phyloP scores from a whole-genome alignment of 2,329 filamentous ascomycete species.

The Calonectria pseudoturangicola region DNA sequence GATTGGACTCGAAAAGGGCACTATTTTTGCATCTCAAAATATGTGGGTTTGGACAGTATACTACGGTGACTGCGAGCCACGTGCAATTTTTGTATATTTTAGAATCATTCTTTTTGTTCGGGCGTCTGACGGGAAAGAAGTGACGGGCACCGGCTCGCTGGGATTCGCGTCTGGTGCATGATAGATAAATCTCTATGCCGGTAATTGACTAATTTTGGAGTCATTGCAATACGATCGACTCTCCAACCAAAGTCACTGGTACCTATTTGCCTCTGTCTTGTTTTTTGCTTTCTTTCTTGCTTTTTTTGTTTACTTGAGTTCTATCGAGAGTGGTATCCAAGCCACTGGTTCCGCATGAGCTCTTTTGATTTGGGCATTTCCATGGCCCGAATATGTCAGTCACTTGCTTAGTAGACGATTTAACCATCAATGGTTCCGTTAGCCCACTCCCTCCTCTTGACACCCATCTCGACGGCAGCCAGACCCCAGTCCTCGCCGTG shows the following conservation, averaged over 20 bases:
- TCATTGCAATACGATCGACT: slow-evolving; percentile 42
- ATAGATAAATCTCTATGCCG: slow-evolving; percentile 56
- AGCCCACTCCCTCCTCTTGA: slow-evolving; percentile 90
- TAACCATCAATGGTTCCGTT: slow-evolving; percentile 76
- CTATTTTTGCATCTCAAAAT: slow-evolving; percentile 54
- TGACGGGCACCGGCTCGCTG: slow-evolving; percentile 51
- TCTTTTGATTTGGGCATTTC: slow-evolving; percentile 34
- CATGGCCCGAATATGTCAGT: neutral
- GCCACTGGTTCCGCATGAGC: slow-evolving; percentile 1
- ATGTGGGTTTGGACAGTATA: slow-evolving; percentile 49
- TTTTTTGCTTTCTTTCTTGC: slow-evolving; percentile 23
- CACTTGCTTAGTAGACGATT: slow-evolving; percentile 12
- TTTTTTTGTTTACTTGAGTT: neutral
- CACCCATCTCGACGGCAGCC: slow-evolving; percentile 94
- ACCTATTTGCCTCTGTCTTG: slow-evolving; percentile 31
- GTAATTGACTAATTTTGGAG: slow-evolving; percentile 57
- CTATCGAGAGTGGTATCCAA: slow-evolving; percentile 26
- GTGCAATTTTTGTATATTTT: slow-evolving; percentile 56
- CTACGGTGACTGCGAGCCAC: slow-evolving; percentile 41
- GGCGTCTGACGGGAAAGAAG: slow-evolving; percentile 55
- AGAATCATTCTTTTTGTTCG: slow-evolving; percentile 52
- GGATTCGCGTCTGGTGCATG: slow-evolving; percentile 54
- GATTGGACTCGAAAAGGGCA: slow-evolving; percentile 55
- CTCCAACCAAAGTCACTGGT: slow-evolving; percentile 24
- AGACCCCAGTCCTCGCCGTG: slow-evolving; percentile 97